Percentiles rank a stretch among this genome's conserved stretches.
phyloP scores from a whole-genome alignment of 257 asterid species.

The Verbena officinalis region DNA sequence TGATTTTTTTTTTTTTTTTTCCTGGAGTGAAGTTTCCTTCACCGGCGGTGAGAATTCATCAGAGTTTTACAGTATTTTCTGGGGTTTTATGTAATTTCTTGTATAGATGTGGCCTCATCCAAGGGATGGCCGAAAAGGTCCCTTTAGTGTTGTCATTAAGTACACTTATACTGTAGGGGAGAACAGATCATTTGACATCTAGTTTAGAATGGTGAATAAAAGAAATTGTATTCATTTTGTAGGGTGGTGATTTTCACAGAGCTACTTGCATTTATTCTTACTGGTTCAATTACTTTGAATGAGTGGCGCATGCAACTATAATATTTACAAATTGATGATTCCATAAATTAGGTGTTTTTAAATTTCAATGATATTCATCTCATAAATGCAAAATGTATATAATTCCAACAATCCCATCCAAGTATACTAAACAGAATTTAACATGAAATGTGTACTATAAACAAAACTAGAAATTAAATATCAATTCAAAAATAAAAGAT shows the following conservation, averaged over 20 bases:
- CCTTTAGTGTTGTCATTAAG: conserved; percentile 1
- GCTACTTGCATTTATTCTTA: background rate
- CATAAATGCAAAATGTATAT: too few species aligned
- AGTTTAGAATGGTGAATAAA: conserved; percentile 19
- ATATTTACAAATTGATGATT: too few species aligned
- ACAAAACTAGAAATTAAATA: too few species aligned
- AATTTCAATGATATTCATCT: too few species aligned
- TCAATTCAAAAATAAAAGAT: too few species aligned
- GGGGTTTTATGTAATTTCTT: conserved; percentile 24
- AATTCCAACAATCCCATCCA: too few species aligned
- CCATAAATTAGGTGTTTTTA: too few species aligned
- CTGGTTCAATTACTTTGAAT: background rate
- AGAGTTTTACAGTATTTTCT: conserved; percentile 14
- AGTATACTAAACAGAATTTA: too few species aligned
- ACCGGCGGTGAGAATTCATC: conserved; percentile 15
- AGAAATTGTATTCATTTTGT: background rate
- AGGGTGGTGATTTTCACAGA: too few species aligned
- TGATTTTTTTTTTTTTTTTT: conserved; percentile 23
- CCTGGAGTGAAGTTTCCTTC: conserved; percentile 29
- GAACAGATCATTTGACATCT: conserved; percentile 3
- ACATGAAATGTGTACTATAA: too few species aligned
- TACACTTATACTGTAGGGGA: conserved; percentile 11
- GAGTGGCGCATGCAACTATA: too few species aligned
- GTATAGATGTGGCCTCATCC: conserved; percentile 32
- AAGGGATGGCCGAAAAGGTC: conserved; percentile 13